phyloP scores from a whole-genome alignment of 2,329 filamentous ascomycete genomes.

The Chaetomiaceae sp. region DNA sequence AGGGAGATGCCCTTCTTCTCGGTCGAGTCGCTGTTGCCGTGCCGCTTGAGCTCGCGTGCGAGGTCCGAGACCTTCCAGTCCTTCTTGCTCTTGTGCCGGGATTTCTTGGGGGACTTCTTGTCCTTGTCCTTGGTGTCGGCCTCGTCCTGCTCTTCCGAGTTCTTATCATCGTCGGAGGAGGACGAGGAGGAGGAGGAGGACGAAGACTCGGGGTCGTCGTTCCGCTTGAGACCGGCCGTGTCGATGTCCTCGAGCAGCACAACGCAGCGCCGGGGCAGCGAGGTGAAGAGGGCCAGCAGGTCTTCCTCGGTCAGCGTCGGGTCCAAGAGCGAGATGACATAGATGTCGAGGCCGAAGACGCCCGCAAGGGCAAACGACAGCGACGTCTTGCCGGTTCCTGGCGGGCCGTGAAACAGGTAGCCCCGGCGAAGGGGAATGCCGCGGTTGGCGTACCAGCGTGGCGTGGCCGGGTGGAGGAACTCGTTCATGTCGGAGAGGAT shows the following conservation, averaged over 20 bases:
- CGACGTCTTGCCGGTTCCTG: constrained; percentile 69
- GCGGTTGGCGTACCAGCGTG: constrained; percentile 68
- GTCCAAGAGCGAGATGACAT: constrained; percentile 58
- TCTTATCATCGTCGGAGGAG: constrained; percentile 9
- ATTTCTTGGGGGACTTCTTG: constrained; percentile 25
- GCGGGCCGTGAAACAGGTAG: constrained; percentile 73
- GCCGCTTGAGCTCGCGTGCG: constrained; percentile 41
- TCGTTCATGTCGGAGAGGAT: constrained; percentile 72
- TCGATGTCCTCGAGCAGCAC: constrained; percentile 68
- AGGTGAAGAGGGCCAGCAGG: constrained; percentile 54
- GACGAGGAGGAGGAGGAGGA: constrained; percentile 2
- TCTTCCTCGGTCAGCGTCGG: constrained; percentile 59
- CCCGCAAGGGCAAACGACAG: constrained; percentile 63
- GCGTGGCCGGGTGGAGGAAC: constrained; percentile 66
- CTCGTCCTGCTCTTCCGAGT: constrained; percentile 20
- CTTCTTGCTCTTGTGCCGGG: constrained; percentile 34
- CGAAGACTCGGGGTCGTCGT: constrained; percentile 24
- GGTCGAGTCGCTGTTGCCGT: constrained; percentile 30
- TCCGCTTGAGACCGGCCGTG: constrained; percentile 54
- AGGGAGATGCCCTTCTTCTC: constrained; percentile 60
- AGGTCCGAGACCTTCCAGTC: constrained; percentile 36
- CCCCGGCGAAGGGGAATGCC: constrained; percentile 74
- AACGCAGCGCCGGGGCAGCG: constrained; percentile 58
- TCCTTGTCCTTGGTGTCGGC: constrained; percentile 20
- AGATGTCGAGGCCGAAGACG: constrained; percentile 62